Evolutionary conservation across 148 eudicot genomes (phyloP), one percentile per base, ranked within the genome.

Genomic region (Heliamphora exappendiculata): DNA sequence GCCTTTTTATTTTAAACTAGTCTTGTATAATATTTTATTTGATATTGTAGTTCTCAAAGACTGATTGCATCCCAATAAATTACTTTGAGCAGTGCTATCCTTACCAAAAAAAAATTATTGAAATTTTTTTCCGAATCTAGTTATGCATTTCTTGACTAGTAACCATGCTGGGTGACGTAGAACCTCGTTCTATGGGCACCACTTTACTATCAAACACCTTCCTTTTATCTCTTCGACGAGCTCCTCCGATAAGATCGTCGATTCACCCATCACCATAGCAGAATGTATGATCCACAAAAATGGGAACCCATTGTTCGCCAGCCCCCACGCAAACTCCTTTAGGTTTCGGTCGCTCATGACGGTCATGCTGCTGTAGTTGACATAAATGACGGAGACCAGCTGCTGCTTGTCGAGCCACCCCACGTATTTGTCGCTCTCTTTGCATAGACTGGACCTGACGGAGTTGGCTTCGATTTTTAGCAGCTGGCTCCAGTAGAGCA

Each of bases 241-340:
- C 7, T 20, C 20, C 8, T 72, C 50, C 0, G 26, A 49, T 64
- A 72, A 72, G 6, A 54, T 54, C 4, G 75, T 31, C 0, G 73
- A 51, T 7, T 72, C 49, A 1, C 64, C 75, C 75, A 72, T 72
- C 7, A 72, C 31, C 12, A 72, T 28, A 37, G 54, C 75, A 5
- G 75, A 49, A 31, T 64, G 1, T 1, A 34, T 58, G 11, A 54
- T 72, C 75, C 75, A 72, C 26, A 55, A 36, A 22, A 72, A 72
- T 10, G 75, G 75, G 33, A 22, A 55, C 28, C 60, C 8, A 9
- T 49, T 54, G 1, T 72, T 72, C 29, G 75, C 63, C 5, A 72
- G 49, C 22, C 75, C 75, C 75, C 75, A 72, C 2, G 75, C 75
- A 5, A 72, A 72, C 29, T 72, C 75, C 19, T 51, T n/a, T 29